Base-by-base conservation (phyloP, 2,329 filamentous ascomycete genomes). In the Calycina marina region DNA sequence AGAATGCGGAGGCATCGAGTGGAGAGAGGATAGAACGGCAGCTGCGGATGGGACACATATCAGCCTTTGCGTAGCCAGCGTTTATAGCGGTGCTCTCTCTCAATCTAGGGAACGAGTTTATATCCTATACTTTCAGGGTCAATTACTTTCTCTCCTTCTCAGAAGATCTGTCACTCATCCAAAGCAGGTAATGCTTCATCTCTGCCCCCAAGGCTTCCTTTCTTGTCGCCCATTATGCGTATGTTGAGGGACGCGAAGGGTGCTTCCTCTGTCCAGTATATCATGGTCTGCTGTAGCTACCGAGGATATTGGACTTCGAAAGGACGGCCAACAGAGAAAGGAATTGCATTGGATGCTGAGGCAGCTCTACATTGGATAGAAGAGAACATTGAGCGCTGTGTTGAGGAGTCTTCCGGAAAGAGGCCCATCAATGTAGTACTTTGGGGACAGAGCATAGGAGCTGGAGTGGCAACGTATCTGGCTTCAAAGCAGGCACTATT, bases 371-470 rank as follows among this genome's bases (percentile, higher is more conserved):
- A 58, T 6, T 83, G 77, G 76, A 63, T 78, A 14, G 58, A 59
- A 4, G 47, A 63, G 12, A 54, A 46, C 0, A 58, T 63, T 26
- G 31, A 32, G 3, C 28, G 36, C 2, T 31, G 43, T 12, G 40
- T 55, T n/a, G 5, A 12, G 5, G 30, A n/a, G 1, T 11, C 14
- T 25, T 15, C 18, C 5, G 10, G 31, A 14, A 60, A 67, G 33
- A 42, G 43, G 22, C 24, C 13, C 3, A 34, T 44, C 14, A 14
- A 40, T 40, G 28, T 82, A 1, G 47, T 84, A 1, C 55, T 86
- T 8, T 86, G 80, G 79, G 80, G 80, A 0, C 80, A 86, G 52
- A 83, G 76, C 40, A 72, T 86, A 33, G 81, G 82, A 1, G 69
- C 74, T 15, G 80, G 76, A 1, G 68, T 86, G 25, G 78, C 76